Base-by-base conservation (phyloP, 345 rosid genomes). In the Murraya koenigii region DNA sequence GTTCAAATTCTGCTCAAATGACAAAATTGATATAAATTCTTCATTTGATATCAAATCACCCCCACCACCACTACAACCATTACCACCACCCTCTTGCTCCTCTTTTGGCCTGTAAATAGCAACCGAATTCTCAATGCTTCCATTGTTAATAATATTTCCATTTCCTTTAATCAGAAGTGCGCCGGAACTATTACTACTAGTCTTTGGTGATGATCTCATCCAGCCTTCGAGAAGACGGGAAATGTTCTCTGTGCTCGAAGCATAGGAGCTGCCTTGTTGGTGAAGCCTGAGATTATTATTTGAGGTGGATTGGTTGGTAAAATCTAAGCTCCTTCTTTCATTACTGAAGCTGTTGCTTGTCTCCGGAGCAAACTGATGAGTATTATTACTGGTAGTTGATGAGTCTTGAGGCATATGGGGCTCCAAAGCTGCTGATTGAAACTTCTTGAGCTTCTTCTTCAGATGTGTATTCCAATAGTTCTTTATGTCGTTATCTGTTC, bases 381-480 rank as follows among this genome's bases (percentile, higher is more conserved):
- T 44, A 44, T 44, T 44, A 44, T 11, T 44, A 20, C 77, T 52
- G 39, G 78, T 44, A 8, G 74, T 65, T 68, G 89, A 65, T 11
- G 33, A 8, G 38, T 79, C 69, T 76, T 77, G 80, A 59, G 88
- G 73, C 75, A 76, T 75, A 75, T 78, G 25, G 58, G 84, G 79
- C 13, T 81, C 83, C 64, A 78, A 68, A 66, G 87, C 69, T 69
- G 87, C 69, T 69, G 93, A 83, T 14, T 85, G 90, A 62, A 87
- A 85, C 80, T 90, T 94, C 85, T 90, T 91, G 10, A 96, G 93
- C 84, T 94, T 96, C 88, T 96, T 96, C 97, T 96, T 96, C 84
- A 96, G 80, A 85, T 96, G 98, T n/a, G 98, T 96, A 86, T 96
- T 96, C 98, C 99, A 96, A 75, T 96, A 96, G 84, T 96, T 96